These are phyloP conservation scores for Peziza echinospora DNA, from an alignment of 495 filamentous ascomycete species.

Conservation along the genomic window DNA sequence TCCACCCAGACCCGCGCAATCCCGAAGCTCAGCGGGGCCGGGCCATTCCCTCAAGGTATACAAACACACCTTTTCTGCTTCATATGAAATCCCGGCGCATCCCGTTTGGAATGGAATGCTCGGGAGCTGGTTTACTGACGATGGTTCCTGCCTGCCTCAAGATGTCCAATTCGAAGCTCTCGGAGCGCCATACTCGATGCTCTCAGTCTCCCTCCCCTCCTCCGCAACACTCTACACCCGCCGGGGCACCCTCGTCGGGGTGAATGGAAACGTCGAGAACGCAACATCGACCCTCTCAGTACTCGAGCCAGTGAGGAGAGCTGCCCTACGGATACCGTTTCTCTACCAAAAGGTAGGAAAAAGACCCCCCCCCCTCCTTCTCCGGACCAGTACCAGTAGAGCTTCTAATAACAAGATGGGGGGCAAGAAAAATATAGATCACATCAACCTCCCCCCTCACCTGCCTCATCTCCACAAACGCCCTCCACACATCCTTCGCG, in stretches of 20 bases:
- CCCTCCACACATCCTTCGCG: slow-evolving; percentile 59
- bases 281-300: slow-evolving; percentile 71
- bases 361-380: too few species aligned
- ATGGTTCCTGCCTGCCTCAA: slow-evolving; percentile 18
- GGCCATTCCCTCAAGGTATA: slow-evolving; percentile 17
- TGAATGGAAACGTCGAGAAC: slow-evolving; percentile 80
- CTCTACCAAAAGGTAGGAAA: slow-evolving; percentile 59
- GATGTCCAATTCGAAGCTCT: slow-evolving; percentile 90
- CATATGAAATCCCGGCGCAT: not conserved
- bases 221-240: slow-evolving; percentile 84
- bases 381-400: too few species aligned
- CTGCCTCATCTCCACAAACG: slow-evolving; percentile 67
- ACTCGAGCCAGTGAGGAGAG: slow-evolving; percentile 58
- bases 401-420: too few species aligned
- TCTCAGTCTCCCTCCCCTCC: slow-evolving; percentile 77
- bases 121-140: not conserved
- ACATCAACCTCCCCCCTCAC: slow-evolving; percentile 68
- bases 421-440: slow-evolving; percentile 29
- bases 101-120: not conserved
- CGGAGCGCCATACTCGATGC: slow-evolving; percentile 70
- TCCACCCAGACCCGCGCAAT: slow-evolving; percentile 17
- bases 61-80: not conserved
- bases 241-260: slow-evolving; percentile 68
- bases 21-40: slow-evolving; percentile 15
- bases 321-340: slow-evolving; percentile 66